Evolutionary conservation across 2,329 filamentous ascomycete species (phyloP).

Genomic region (Tolypocladium cylindrosporum): DNA sequence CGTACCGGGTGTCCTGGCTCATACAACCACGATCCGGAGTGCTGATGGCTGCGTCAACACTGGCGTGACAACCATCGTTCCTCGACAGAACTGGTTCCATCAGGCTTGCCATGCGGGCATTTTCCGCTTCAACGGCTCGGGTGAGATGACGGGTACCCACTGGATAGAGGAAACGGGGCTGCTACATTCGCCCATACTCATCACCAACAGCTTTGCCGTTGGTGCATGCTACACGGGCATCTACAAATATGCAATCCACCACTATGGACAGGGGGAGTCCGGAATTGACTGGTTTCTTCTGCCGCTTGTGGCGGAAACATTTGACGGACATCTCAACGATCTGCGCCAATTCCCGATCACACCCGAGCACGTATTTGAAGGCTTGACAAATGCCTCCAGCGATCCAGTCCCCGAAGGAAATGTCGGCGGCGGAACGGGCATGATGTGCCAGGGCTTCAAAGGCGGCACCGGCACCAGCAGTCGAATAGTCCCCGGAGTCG

Average conservation of each 20-base stretch:
- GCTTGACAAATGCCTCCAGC: constrained; percentile 39
- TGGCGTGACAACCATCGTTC: neutral
- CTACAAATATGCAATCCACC: constrained; percentile 41
- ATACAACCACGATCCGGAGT: neutral
- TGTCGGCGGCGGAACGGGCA: constrained; percentile 55
- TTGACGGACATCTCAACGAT: constrained; percentile 52
- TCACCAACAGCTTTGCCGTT: constrained; percentile 49
- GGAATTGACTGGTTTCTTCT: constrained; percentile 42
- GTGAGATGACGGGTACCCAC: constrained; percentile 51
- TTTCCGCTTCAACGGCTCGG: constrained; percentile 44
- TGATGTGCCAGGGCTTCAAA: constrained; percentile 57
- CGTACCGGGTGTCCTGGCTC: neutral
- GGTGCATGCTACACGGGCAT: constrained; percentile 50
- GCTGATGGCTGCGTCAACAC: neutral
- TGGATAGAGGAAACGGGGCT: constrained; percentile 54
- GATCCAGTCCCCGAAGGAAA: constrained; percentile 50
- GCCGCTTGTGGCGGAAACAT: constrained; percentile 53
- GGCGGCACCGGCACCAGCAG: constrained; percentile 56
- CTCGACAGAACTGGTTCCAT: neutral
- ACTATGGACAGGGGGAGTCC: constrained; percentile 30
- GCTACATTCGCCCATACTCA: constrained; percentile 46
- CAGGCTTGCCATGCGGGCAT: neutral
- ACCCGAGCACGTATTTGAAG: constrained; percentile 40
- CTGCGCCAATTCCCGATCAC: constrained; percentile 43
- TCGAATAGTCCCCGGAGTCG: constrained; percentile 30